Evolutionary conservation across 352 stramenopile genomes (phyloP), one percentile per base, ranked within the genome.

Genomic region (Globisporangium recalcitrans): DNA sequence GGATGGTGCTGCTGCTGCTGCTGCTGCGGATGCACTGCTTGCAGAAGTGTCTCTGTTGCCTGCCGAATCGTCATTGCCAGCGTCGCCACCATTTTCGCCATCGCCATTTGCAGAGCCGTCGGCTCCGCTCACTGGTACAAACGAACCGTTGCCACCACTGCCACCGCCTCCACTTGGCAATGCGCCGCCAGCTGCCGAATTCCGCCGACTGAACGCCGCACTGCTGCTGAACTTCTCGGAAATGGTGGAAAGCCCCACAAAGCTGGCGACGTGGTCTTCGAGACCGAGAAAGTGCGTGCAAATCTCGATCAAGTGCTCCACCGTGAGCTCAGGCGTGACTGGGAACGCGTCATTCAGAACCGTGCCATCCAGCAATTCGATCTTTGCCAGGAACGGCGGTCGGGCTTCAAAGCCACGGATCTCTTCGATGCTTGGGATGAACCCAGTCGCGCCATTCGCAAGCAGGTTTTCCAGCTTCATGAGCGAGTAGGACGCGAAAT

Each of bases 371-470:
- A 98, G 74, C 13, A 98, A 64, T 71, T 98, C 88, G 62, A 98
- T 97, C 24, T 83, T 96, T 1, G 89, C 91, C 7, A 98, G 73
- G 64, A 98, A 97, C 5, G 93, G 93, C 27, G 90, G 89, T n/a
- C 93, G 74, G 7, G 93, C 85, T 73, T 98, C 95, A 65, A 97
- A 98, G 5, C 91, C 85, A 36, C 82, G 75, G 55, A 98, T 98
- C 69, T 98, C 93, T 47, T 97, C 90, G 29, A 98, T 87, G 27
- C 78, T 96, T 6, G 93, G 93, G 44, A 98, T 93, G 53, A 98
- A 98, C n/a, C 91, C 93, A n/a, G 84, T 95, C 0, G 90, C 74
- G 14, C 90, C 91, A 24, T 91, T 78, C 22, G 84, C 78, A 13
- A 98, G 71, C 66, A 97, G 75, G 58, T 92, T 91, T 58, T 98